Conservation (phyloP, 2,329 filamentous ascomycete species). For the Byssoonygena ceratinophila region DNA sequence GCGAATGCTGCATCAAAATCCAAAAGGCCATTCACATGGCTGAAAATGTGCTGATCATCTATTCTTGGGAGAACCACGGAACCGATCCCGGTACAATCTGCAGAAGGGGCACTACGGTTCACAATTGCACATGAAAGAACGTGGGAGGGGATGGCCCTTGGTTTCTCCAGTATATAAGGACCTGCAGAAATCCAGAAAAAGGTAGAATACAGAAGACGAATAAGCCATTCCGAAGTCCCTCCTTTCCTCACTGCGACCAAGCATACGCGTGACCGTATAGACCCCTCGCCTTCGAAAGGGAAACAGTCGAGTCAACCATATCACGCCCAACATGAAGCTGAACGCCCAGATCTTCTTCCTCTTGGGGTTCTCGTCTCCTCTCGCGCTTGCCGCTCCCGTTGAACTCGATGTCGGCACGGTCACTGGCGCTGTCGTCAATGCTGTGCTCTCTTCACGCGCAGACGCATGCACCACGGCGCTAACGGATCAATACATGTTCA, state of each 20-base stretch:
- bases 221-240: no score
- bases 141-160: no score
- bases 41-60: not conserved
- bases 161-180: not conserved
- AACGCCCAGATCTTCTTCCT: conserved; percentile 6
- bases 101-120: not conserved
- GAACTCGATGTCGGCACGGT: not conserved
- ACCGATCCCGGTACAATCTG: not conserved
- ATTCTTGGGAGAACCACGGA: not conserved
- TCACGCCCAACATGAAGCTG: conserved; percentile 13
- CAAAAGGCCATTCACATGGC: not conserved
- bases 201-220: no score
- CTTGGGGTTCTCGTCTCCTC: conserved; percentile 2
- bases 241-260: not conserved
- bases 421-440: not conserved
- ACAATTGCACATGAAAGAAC: not conserved
- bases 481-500: conserved; percentile 43
- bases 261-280: not conserved
- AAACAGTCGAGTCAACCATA: not conserved
- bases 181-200: no score
- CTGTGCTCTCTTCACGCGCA: not conserved
- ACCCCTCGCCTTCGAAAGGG: not conserved
- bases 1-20: not conserved
- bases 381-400: not conserved
- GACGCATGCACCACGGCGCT: conserved; percentile 9